These are phyloP conservation scores for Mimosa pudica DNA, from an alignment of 306 rosid genomes.

Conservation along the genomic window DNA sequence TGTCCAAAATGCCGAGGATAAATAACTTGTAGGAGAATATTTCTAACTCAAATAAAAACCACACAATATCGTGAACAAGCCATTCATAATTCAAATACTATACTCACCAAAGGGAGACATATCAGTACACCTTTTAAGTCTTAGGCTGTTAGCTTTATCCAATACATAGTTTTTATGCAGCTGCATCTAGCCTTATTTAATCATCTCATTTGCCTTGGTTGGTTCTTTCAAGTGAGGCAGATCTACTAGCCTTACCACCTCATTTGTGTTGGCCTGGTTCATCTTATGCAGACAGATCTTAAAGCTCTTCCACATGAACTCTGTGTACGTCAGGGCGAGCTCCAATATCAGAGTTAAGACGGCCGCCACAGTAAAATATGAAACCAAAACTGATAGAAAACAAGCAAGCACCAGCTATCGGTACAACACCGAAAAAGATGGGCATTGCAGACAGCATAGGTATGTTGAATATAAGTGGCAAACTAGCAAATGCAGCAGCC, in stretches of 20 bases:
- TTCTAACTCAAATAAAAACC: slow-evolving; percentile 4
- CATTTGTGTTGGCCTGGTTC: slow-evolving; percentile 33
- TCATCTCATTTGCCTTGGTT: slow-evolving; percentile 32
- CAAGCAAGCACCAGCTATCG: no score
- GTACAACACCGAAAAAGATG: no score
- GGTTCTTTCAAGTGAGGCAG: slow-evolving; percentile 31
- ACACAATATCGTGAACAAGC: background rate
- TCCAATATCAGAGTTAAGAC: slow-evolving; percentile 66
- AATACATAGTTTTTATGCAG: slow-evolving; percentile 7
- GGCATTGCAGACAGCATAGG: no score
- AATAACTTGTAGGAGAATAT: slow-evolving; percentile 3
- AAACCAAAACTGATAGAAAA: no score
- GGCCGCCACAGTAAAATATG: slow-evolving; percentile 50
- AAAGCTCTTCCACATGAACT: slow-evolving; percentile 68
- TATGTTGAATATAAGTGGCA: no score
- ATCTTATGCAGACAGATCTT: slow-evolving; percentile 24
- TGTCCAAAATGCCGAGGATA: background rate
- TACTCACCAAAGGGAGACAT: background rate
- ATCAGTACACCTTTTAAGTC: background rate
- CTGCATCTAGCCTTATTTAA: slow-evolving; percentile 41
- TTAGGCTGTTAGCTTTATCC: slow-evolving; percentile 1
- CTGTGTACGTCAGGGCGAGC: slow-evolving; percentile 69
- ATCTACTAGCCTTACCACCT: slow-evolving; percentile 46
- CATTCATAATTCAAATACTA: background rate
- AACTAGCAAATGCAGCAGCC: no score